Base-by-base conservation (phyloP, 371 early-diverging fungal genomes). In the Mucor sp. region DNA sequence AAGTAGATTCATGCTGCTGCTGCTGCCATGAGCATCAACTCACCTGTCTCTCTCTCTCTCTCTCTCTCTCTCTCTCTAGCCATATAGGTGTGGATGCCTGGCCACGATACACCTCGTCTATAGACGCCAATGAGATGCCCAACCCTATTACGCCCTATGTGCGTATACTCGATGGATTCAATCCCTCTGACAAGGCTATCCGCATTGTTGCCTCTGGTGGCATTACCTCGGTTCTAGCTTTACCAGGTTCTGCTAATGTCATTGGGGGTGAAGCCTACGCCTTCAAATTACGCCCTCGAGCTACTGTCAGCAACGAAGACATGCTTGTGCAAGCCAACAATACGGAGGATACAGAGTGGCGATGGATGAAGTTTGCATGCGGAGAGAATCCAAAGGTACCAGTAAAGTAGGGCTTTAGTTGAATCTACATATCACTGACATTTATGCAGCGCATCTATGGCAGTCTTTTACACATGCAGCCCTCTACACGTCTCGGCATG, bases 311-410 rank as follows among this genome's bases (percentile, higher is more conserved):
- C 58, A 85, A 77, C 27, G 90, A 89, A 33, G 89, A 89, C 59
- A 88, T 91, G 89, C 74, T 85, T 21, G 80, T 90, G 32, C 81
- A 89, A 72, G 76, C 85, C 25, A 84, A 83, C 56, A 60, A 63
- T 9, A 60, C 60, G 6, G 44, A 60, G 19, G 70, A 70, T 43
- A 65, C 41, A 3, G 68, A 71, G 41, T 88, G 90, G 89, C 72
- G 92, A 50, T 93, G 84, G 77, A 88, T 92, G 89, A 93, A 93
- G 44, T 89, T 91, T 88, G 92, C 93, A 9, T 91, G 90, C 59
- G 93, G 93, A n/a, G 93, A 93, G 77, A 93, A 92, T 75, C 87
- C 90, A 28, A 93, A 92, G 80, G 68, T 79, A 11, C 41, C 41
- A 1, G 17, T 19, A 43, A 7, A 15, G 8, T 47, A 14, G 11